Conservation (phyloP, 2,329 filamentous ascomycete genomes). For the Venturia pyrina region DNA sequence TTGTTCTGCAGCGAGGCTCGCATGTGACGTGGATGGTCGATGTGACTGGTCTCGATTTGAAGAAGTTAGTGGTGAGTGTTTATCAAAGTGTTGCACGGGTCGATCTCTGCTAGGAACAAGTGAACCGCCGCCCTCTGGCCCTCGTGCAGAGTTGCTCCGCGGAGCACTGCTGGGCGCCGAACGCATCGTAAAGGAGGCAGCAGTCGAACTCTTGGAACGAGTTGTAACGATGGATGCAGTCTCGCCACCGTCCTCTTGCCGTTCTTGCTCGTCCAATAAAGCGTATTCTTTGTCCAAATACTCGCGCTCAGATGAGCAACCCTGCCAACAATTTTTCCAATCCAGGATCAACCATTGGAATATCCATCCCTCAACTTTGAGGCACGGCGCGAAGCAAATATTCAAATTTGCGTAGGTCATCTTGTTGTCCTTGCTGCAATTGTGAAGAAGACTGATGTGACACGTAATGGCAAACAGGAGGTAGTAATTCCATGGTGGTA, state of each 20-base stretch:
- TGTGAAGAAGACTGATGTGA: slow-evolving; percentile 82
- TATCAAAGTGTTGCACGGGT: slow-evolving; percentile 9
- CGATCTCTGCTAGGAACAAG: neutral
- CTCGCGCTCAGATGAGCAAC: slow-evolving; percentile 80
- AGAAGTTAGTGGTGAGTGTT: neutral
- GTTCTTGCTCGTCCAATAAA: slow-evolving; percentile 10
- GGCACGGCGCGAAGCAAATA: slow-evolving; percentile 94
- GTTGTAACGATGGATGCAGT: slow-evolving; percentile 2
- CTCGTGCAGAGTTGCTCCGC: neutral
- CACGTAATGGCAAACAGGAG: slow-evolving; percentile 95
- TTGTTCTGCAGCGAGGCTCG: neutral
- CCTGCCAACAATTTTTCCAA: slow-evolving; percentile 95
- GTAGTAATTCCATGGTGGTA: slow-evolving; percentile 97
- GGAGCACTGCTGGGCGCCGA: neutral
- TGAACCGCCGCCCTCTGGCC: neutral
- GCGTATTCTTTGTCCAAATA: slow-evolving; percentile 62
- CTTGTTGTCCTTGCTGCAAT: slow-evolving; percentile 91
- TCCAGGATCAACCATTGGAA: slow-evolving; percentile 93
- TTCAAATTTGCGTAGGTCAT: slow-evolving; percentile 96
- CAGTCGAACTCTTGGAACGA: neutral
- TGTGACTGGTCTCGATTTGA: neutral
- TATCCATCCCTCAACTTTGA: slow-evolving; percentile 91
- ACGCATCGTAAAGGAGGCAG: neutral
- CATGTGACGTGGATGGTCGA: slow-evolving; percentile 1
- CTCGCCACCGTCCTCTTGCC: slow-evolving; percentile 17